Conservation (phyloP, 2,329 filamentous ascomycete genomes). For the Lasiodiplodia hormozganensis region DNA sequence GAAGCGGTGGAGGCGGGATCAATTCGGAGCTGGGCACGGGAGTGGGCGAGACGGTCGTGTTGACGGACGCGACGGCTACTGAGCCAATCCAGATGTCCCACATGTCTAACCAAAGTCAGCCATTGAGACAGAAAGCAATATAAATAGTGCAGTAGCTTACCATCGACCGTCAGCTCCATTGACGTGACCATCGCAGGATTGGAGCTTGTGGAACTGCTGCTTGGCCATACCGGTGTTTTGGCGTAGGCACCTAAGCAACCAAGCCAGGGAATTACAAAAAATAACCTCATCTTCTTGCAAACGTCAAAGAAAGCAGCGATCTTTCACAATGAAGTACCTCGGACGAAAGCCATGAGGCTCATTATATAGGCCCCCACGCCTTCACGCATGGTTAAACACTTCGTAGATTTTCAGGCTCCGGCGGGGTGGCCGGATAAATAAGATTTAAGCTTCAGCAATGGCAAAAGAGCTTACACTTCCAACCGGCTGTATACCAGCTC, state of each 20-base stretch:
- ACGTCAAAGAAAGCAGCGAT: background rate
- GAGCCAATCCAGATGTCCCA: conserved; percentile 38
- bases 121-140: background rate
- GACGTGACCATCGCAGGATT: conserved; percentile 12
- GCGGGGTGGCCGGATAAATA: conserved; percentile 18
- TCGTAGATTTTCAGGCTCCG: background rate
- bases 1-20: conserved; percentile 42
- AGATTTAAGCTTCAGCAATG: background rate
- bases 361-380: background rate
- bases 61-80: conserved; percentile 34
- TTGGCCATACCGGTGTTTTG: conserved; percentile 14
- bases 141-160: background rate
- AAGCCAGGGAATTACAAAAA: background rate
- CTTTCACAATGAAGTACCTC: background rate
- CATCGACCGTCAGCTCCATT: conserved; percentile 20
- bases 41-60: conserved; percentile 38
- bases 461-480: background rate
- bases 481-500: background rate
- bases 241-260: background rate
- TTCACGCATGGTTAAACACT: background rate
- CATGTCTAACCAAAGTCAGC: conserved; percentile 24
- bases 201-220: conserved; percentile 17
- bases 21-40: conserved; percentile 45
- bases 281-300: background rate
- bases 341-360: background rate